Base-by-base conservation (phyloP, 441 rosid species). In the Capsella rubella region DNA sequence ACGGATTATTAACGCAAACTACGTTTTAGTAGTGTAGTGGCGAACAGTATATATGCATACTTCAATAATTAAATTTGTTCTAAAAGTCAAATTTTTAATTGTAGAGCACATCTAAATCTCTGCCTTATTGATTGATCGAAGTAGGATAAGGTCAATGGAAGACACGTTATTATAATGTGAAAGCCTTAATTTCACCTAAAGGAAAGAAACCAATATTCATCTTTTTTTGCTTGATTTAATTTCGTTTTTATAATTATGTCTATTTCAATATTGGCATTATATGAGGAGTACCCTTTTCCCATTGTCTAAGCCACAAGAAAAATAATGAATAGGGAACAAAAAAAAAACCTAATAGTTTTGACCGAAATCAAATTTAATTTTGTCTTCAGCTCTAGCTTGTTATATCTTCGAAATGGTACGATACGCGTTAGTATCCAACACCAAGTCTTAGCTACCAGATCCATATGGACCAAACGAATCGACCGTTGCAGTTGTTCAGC, bases 211-310 rank as follows among this genome's bases (percentile, higher is more conserved):
- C 78, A 75, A 76, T 69, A 78, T 78, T 63, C 76, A 76, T 67
- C 78, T 80, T 82, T 87, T 75, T 42, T 34, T 57, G 88, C 81
- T 85, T 85, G 80, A 86, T 83, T 73, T 83, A 68, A 76, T 82
- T 73, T 78, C 68, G 52, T 54, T 50, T 67, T 70, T 37, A 62
- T 21, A 21, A 21, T 21, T 21, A 34, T 74, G 6, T 18, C 5
- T 49, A 29, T 16, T 25, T 37, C 52, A 14, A 42, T 77, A 81
- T 77, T 82, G 80, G 78, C 67, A 73, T 72, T 46, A 77, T 57
- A 43, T 32, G 80, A 74, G 62, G 12, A 37, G 40, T 37, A 53
- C 65, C 76, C 72, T 81, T 85, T 84, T 76, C 81, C 67, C 82
- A 84, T 85, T 80, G 74, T 77, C 78, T 64, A 78, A 72, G 77